Evolutionary conservation across 2,329 filamentous ascomycete genomes (phyloP).

Genomic region (Hymenoscyphus repandus): DNA sequence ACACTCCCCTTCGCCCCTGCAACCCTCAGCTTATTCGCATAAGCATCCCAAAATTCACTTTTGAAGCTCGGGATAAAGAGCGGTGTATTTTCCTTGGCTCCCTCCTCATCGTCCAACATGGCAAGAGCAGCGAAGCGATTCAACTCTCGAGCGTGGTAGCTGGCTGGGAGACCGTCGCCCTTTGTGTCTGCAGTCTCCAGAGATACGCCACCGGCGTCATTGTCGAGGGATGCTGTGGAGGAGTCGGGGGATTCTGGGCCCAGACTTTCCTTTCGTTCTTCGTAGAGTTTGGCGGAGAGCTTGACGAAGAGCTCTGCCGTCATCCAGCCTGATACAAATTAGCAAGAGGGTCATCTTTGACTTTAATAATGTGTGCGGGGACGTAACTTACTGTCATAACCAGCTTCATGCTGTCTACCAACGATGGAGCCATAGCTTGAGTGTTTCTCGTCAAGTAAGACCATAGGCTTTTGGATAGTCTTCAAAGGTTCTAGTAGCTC

Average conservation of each 20-base stretch:
- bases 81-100: background rate
- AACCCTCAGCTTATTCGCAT: constrained; percentile 6
- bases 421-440: constrained; percentile 20
- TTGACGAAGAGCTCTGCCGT: constrained; percentile 39
- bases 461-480: constrained; percentile 36
- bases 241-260: background rate
- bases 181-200: background rate
- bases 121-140: background rate
- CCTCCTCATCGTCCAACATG: background rate
- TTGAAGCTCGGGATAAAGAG: background rate
- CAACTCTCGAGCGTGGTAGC: background rate
- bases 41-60: constrained; percentile 2
- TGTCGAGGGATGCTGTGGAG: background rate
- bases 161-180: background rate
- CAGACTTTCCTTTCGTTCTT: constrained; percentile 12
- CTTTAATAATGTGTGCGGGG: background rate
- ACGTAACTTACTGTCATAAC: constrained; percentile 50
- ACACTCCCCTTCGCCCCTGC: constrained; percentile 3
- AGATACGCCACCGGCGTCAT: background rate
- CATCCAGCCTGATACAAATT: constrained; percentile 33
- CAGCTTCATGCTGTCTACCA: constrained; percentile 47
- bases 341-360: background rate
- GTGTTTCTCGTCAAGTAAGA: constrained; percentile 35
- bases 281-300: constrained; percentile 22
- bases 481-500: constrained; percentile 41